These are phyloP conservation scores for Yamadazyma nakazawae DNA, from an alignment of 805 yeast genomes.

Conservation along the genomic window DNA sequence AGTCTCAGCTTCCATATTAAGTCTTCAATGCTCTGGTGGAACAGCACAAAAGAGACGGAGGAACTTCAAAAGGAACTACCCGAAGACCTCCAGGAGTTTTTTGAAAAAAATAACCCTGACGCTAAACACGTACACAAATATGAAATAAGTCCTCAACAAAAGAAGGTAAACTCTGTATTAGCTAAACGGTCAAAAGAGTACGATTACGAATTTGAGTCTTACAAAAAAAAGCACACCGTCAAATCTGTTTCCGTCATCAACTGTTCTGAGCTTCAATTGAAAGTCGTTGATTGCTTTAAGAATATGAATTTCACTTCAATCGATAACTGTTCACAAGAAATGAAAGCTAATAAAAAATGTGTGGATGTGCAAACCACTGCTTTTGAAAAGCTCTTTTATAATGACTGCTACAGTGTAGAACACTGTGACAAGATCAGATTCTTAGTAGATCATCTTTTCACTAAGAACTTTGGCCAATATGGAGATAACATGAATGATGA, in stretches of 20 bases:
- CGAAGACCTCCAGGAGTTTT: constrained; percentile 29
- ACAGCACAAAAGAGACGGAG: constrained; percentile 18
- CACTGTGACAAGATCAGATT: constrained; percentile 38
- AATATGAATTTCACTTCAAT: constrained; percentile 27
- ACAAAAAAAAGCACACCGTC: constrained; percentile 26
- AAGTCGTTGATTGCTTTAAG: constrained; percentile 34
- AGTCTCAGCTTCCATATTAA: background rate
- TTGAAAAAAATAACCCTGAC: constrained; percentile 29
- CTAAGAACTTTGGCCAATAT: constrained; percentile 35
- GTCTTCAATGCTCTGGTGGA: constrained; percentile 15
- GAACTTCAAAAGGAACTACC: constrained; percentile 35
- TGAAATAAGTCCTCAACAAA: constrained; percentile 26
- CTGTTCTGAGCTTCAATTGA: constrained; percentile 39
- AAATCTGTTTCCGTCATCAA: constrained; percentile 29
- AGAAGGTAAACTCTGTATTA: constrained; percentile 25
- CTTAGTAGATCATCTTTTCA: constrained; percentile 34
- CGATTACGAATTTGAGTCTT: constrained; percentile 26
- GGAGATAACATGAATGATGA: constrained; percentile 30
- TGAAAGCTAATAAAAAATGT: constrained; percentile 26
- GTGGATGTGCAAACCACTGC: constrained; percentile 34
- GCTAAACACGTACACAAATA: constrained; percentile 19
- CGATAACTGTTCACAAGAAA: constrained; percentile 29
- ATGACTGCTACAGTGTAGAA: constrained; percentile 30
- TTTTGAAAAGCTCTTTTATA: constrained; percentile 30
- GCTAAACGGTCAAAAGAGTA: constrained; percentile 16